A percentile compares a stretch with the other conserved stretches of the same genome.
phyloP scores from a whole-genome alignment of 2,329 filamentous ascomycete species.

The Penicillium sp. region DNA sequence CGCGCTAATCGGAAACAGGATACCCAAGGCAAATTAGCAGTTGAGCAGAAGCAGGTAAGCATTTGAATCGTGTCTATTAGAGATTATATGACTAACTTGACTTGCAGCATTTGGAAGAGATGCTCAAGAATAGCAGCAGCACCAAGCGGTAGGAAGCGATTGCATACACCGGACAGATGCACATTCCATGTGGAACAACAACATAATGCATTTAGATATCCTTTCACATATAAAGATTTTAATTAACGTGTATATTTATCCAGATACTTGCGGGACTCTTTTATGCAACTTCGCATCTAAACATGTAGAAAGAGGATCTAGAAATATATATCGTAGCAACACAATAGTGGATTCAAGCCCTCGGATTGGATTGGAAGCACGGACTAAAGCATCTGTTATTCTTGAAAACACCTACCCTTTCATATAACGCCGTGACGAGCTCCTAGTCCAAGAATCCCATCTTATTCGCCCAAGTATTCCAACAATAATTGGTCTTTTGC shows the following conservation, averaged over 20 bases:
- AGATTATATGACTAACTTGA: background rate
- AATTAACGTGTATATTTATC: background rate
- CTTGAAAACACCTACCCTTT: background rate
- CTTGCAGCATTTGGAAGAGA: slow-evolving; percentile 40
- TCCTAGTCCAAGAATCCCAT: no score
- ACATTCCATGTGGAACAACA: slow-evolving; percentile 5
- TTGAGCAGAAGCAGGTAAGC: slow-evolving; percentile 65
- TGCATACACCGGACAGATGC: slow-evolving; percentile 12
- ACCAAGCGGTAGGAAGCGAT: slow-evolving; percentile 29
- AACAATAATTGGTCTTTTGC: no score
- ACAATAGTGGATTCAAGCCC: background rate
- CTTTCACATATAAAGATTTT: slow-evolving; percentile 5
- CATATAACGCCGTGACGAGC: no score
- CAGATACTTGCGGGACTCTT: background rate
- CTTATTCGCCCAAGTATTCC: no score
- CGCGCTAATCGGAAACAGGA: slow-evolving; percentile 33
- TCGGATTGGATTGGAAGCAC: background rate
- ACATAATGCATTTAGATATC: slow-evolving; percentile 3
- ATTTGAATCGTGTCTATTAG: background rate
- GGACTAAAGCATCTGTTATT: background rate
- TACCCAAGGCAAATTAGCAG: slow-evolving; percentile 48
- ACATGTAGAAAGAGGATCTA: background rate
- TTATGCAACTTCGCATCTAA: background rate
- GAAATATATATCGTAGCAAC: no score
- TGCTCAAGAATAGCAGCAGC: slow-evolving; percentile 36